Base-by-base conservation (phyloP, 2,329 filamentous ascomycete species). In the Ceratocystis albifundus region DNA sequence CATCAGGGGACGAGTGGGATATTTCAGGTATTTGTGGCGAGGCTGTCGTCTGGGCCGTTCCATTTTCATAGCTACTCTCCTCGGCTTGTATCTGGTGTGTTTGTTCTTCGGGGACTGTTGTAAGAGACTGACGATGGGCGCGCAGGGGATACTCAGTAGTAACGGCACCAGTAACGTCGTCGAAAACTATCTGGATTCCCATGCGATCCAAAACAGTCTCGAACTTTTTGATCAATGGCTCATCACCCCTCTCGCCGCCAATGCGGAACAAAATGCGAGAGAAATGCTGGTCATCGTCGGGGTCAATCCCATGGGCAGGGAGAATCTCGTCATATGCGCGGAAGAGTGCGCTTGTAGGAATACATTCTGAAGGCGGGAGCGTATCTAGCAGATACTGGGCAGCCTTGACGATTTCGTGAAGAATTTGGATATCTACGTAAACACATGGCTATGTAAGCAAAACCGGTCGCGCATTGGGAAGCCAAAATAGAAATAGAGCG, bases 261-360 rank as follows among this genome's bases (percentile, higher is more conserved):
- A 96, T 84, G 71, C 87, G 87, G 74, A 94, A 89, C 66, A 96
- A 77, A 71, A 95, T 86, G 69, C 87, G 84, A 70, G 90, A 85
- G 72, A 91, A 87, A 70, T 88, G 84, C 71, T 86, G 85, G 71
- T 92, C 89, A 70, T 88, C 80, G 71, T 89, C 85, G n/a, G 84
- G 81, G 68, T 89, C 82, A 69, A 90, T 78, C 65, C 85, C 87
- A 77, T 88, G 79, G 70, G 84, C 79, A 4, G 83, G 83, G n/a
- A 96, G 82, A 53, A 92, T 80, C 66, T 84, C 80, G 72, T 94
- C 88, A 73, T 95, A 95, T 36, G 90, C 89, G 65, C 82, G 81
- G 75, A 95, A 95, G 20, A 96, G 81, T 8, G 90, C 89, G 72
- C 86, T 85, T 67, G 88, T 90, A 2, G 89, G 86, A 25, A 88